Evolutionary conservation across 345 rosid species (phyloP).

Genomic region (Laguncularia racemosa): DNA sequence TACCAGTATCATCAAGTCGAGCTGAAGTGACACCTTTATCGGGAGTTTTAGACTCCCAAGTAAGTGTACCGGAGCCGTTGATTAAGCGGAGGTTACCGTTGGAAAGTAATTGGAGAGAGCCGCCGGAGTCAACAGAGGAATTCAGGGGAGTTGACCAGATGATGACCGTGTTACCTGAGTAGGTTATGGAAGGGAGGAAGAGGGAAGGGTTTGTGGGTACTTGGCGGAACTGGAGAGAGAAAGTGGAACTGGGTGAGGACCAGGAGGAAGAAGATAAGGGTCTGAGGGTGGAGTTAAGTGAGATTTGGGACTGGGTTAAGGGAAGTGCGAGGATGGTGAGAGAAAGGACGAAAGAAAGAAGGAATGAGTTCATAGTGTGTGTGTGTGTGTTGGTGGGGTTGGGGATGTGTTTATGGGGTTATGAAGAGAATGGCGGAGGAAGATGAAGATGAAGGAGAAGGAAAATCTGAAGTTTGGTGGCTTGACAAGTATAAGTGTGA

Average conservation of each 20-base stretch:
- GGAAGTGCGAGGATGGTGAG: too few relatives aligned
- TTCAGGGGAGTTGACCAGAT: slow-evolving; percentile 43
- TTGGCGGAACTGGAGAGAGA: slow-evolving; percentile 34
- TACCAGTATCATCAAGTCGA: slow-evolving; percentile 42
- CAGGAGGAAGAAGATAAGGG: slow-evolving; percentile 12
- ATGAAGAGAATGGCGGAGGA: too few relatives aligned
- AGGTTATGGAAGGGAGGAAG: slow-evolving; percentile 38
- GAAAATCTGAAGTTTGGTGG: too few relatives aligned
- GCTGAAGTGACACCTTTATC: slow-evolving; percentile 39
- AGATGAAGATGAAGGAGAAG: too few relatives aligned
- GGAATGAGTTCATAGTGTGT: too few relatives aligned
- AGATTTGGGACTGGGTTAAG: too few relatives aligned
- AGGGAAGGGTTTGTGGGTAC: slow-evolving; percentile 10
- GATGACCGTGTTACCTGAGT: slow-evolving; percentile 25
- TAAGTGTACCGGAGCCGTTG: slow-evolving; percentile 41
- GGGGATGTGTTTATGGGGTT: too few relatives aligned
- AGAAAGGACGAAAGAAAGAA: too few relatives aligned
- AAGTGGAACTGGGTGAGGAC: slow-evolving; percentile 30
- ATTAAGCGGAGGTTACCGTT: slow-evolving; percentile 48
- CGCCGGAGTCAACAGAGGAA: slow-evolving; percentile 36
- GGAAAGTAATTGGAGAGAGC: slow-evolving; percentile 33
- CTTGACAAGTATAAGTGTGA: too few relatives aligned
- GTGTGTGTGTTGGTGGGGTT: too few relatives aligned
- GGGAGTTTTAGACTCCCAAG: slow-evolving; percentile 51
- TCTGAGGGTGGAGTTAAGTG: too few relatives aligned